Base-by-base conservation (phyloP, 345 rosid species). In the Schrenkiella parvula region DNA sequence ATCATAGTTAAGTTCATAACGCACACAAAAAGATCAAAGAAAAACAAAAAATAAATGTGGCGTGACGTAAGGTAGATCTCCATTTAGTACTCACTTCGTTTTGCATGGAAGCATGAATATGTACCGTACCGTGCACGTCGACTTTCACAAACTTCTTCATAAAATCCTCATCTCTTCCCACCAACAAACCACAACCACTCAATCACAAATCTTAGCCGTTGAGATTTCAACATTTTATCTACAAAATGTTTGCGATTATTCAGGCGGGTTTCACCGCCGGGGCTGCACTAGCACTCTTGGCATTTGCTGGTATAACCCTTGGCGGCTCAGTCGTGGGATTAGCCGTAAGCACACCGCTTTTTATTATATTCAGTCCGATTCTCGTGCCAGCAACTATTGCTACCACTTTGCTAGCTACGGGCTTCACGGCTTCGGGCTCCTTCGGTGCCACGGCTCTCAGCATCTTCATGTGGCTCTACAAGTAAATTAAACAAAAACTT, bases 291-390 rank as follows among this genome's bases (percentile, higher is more conserved):
- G 85, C 86, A 35, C 86, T 89, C 25, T 71, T 87, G 12, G 32
- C 77, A 25, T 85, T 88, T 60, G 81, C 96, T 2, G 87, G 90
- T 13, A 52, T 90, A 66, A 83, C 78, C 32, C 79, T 92, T 0
- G 84, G 76, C 10, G 90, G 84, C 39, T 85, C 96, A 1, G 88
- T 82, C 58, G 80, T 92, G 21, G 85, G 72, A 6, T 81, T 90
- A 35, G 80, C 82, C 70, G 55, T 90, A 2, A 87, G 83, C 74
- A 87, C 91, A 11, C 96, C 95, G 0, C 79, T 92, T 47, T 68
- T 92, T 39, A 77, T 92, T 54, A 74, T 90, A 15, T 88, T 84
- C 88, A 90, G 96, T 68, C 98, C 96, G 0, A 83, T 92, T 35
- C 82, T 92, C 21, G 85, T 92, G 66, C 96, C 96, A 5, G 91